phyloP scores from a whole-genome alignment of 768 basidiomycete genomes.

The Pleurotus tuoliensis region DNA sequence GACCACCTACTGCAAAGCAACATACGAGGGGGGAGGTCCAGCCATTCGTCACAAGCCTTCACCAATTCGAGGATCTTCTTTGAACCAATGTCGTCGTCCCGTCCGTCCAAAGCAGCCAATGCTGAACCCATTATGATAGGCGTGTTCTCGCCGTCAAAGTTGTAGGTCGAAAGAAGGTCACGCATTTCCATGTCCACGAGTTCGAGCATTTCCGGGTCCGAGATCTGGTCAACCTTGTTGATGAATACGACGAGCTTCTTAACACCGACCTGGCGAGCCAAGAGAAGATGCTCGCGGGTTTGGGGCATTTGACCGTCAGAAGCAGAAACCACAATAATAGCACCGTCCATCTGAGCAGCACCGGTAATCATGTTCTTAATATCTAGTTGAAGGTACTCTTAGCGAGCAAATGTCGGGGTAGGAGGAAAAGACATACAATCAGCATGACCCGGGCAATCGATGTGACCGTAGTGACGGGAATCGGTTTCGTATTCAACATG shows the following conservation, averaged over 20 bases:
- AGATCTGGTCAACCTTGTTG: conserved; percentile 97
- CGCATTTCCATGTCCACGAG: conserved; percentile 99
- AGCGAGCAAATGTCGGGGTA: too few relatives aligned
- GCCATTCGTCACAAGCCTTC: conserved; percentile 87
- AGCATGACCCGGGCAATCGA: conserved; percentile 96
- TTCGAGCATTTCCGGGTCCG: conserved; percentile 97
- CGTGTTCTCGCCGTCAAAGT: conserved; percentile 95
- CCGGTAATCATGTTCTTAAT: conserved; percentile 99
- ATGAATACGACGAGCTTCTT: conserved; percentile 98
- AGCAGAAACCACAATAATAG: conserved; percentile 95
- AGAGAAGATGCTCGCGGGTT: conserved; percentile 95
- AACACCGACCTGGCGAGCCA: conserved; percentile 97
- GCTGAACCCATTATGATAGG: conserved; percentile 99
- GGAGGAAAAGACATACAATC: too few relatives aligned
- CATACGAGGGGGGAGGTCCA: conserved; percentile 88
- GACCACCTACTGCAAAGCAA: conserved; percentile 9
- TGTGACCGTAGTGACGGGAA: conserved; percentile 91
- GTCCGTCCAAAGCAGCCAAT: conserved; percentile 88
- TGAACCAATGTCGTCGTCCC: conserved; percentile 74
- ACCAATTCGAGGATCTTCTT: conserved; percentile 81
- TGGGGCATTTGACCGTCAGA: conserved; percentile 99
- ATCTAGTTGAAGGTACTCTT: too few relatives aligned
- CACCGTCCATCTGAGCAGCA: conserved; percentile 96
- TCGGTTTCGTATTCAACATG: conserved; percentile 98
- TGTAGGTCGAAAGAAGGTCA: conserved; percentile 86